Conservation (phyloP, 108 stramenopile genomes). For the Cyclostephanos tholiformis region DNA sequence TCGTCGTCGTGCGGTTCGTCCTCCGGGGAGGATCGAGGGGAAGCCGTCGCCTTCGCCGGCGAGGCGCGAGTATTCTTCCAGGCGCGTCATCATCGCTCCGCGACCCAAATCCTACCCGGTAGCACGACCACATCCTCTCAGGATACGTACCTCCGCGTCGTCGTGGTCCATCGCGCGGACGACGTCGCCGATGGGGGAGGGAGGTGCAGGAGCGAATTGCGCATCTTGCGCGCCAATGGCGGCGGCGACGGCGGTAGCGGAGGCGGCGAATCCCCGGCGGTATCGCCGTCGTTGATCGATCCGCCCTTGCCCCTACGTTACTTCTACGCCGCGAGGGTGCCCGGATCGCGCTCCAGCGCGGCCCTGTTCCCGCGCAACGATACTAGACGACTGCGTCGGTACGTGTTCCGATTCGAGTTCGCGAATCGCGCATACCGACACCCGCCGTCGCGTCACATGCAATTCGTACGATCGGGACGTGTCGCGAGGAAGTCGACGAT, state of each 20-base stretch:
- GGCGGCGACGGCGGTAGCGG: no score
- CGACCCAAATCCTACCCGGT: slow-evolving; percentile 27
- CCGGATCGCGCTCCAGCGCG: slow-evolving; percentile 36
- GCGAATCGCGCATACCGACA: slow-evolving; percentile 26
- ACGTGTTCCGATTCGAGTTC: slow-evolving; percentile 48
- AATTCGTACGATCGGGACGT: slow-evolving; percentile 33
- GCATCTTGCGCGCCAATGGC: slow-evolving; percentile 11
- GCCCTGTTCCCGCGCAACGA: slow-evolving; percentile 45
- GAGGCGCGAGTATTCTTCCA: slow-evolving; percentile 51
- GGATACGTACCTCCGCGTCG: slow-evolving; percentile 37
- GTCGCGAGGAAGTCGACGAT: slow-evolving; percentile 33
- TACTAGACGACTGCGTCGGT: slow-evolving; percentile 30
- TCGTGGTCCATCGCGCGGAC: slow-evolving; percentile 27
- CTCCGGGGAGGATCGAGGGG: neutral
- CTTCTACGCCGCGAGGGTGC: slow-evolving; percentile 43
- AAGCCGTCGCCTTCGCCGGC: slow-evolving; percentile 33
- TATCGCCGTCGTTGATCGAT: slow-evolving; percentile 28
- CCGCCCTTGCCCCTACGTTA: slow-evolving; percentile 39
- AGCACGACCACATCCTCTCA: slow-evolving; percentile 22
- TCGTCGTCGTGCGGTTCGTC: slow-evolving; percentile 21
- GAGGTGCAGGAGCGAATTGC: slow-evolving; percentile 14
- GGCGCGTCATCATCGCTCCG: slow-evolving; percentile 41
- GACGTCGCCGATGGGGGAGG: neutral
- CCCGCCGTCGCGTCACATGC: slow-evolving; percentile 31
- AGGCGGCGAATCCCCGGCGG: no score